Conservation (phyloP, 2,329 filamentous ascomycete species). For the Epichloe hybrida region DNA sequence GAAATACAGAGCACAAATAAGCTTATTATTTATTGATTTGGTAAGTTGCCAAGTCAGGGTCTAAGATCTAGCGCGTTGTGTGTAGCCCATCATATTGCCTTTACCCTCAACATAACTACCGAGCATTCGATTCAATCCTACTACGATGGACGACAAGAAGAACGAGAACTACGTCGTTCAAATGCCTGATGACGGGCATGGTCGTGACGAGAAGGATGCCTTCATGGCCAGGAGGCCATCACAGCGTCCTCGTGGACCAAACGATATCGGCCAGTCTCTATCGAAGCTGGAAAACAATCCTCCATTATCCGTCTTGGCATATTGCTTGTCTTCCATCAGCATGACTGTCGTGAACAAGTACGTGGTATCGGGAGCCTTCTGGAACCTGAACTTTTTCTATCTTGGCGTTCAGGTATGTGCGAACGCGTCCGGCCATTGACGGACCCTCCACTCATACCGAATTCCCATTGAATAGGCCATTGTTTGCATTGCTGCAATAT, state of each 20-base stretch:
- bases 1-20: too few species aligned
- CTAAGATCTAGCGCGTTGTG: too few species aligned
- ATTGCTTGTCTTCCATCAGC: slow-evolving; percentile 91
- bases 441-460: neutral
- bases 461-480: slow-evolving; percentile 47
- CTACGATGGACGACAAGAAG: too few species aligned
- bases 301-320: slow-evolving; percentile 67
- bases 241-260: slow-evolving; percentile 4
- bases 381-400: slow-evolving; percentile 96
- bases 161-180: slow-evolving; percentile 48
- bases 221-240: slow-evolving; percentile 25
- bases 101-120: too few species aligned
- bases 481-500: slow-evolving; percentile 77
- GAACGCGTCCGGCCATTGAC: neutral
- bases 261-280: slow-evolving; percentile 11
- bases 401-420: slow-evolving; percentile 75
- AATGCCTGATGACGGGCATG: slow-evolving; percentile 44
- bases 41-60: too few species aligned
- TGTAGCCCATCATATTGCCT: too few species aligned
- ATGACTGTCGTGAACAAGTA: slow-evolving; percentile 99
- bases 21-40: too few species aligned
- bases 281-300: slow-evolving; percentile 59
- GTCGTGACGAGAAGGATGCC: slow-evolving; percentile 38
- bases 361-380: slow-evolving; percentile 76
- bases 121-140: too few species aligned